These are phyloP conservation scores for Podaxis sp. DNA, from an alignment of 768 basidiomycete genomes.

Conservation along the genomic window DNA sequence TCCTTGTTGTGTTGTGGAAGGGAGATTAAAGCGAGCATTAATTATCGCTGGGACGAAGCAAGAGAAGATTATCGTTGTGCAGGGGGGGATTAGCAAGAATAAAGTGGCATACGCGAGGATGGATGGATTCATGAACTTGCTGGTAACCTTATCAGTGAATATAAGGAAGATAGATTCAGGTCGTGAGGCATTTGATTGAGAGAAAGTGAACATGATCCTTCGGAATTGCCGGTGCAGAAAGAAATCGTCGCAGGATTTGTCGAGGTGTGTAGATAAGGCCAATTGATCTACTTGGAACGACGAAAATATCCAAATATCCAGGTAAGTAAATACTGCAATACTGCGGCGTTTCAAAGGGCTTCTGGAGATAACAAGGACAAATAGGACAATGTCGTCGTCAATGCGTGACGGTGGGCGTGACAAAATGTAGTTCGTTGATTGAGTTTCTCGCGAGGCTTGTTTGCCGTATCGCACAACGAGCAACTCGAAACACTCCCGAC, in stretches of 20 bases:
- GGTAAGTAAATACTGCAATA: too few species aligned
- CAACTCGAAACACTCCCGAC: constrained; percentile 15
- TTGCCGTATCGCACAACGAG: constrained; percentile 30
- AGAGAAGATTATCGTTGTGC: constrained; percentile 49
- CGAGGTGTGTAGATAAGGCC: too few species aligned
- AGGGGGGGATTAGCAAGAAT: background rate
- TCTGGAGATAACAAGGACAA: constrained; percentile 3
- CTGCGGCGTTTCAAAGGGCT: background rate
- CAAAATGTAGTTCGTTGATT: constrained; percentile 21
- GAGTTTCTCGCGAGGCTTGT: constrained; percentile 28
- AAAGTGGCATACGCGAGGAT: too few species aligned
- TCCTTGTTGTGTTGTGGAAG: constrained; percentile 64
- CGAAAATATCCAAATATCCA: too few species aligned
- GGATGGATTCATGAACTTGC: too few species aligned
- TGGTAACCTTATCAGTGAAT: too few species aligned
- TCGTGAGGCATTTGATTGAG: background rate
- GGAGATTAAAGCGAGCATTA: constrained; percentile 58
- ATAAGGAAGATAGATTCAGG: background rate
- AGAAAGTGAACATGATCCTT: too few species aligned
- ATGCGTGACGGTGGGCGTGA: constrained; percentile 13
- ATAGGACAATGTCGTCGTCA: background rate
- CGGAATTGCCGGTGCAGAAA: too few species aligned
- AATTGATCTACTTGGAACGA: too few species aligned
- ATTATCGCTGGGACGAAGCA: constrained; percentile 22
- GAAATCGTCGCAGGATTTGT: too few species aligned